A percentile compares a stretch with the other conserved stretches of the same genome.
phyloP scores from a whole-genome alignment of 805 yeast genomes.

The Ogataea minuta region DNA sequence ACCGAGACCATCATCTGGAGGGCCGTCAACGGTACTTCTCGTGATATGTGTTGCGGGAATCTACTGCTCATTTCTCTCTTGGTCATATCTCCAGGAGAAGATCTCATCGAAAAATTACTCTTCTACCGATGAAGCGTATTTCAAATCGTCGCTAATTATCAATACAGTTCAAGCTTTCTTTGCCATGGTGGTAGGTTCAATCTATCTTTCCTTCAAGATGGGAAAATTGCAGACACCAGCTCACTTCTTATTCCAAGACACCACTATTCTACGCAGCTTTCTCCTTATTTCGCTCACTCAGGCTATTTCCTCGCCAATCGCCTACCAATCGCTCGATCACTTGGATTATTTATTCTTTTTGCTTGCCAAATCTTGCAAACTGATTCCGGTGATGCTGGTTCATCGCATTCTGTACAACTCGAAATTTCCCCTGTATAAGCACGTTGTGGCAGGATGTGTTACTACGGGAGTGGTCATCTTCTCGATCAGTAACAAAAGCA shows the following conservation, averaged over 20 bases:
- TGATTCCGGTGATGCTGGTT: slow-evolving; percentile 90
- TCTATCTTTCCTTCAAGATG: slow-evolving; percentile 46
- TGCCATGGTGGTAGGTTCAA: slow-evolving; percentile 67
- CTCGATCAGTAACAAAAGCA: slow-evolving; percentile 40
- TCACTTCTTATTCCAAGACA: slow-evolving; percentile 35
- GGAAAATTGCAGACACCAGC: slow-evolving; percentile 32
- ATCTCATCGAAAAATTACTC: slow-evolving; percentile 77
- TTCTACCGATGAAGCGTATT: slow-evolving; percentile 32
- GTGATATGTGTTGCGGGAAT: slow-evolving; percentile 56
- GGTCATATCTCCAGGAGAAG: slow-evolving; percentile 93
- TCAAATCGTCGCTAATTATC: slow-evolving; percentile 77
- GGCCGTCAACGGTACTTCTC: slow-evolving; percentile 13
- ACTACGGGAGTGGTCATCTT: slow-evolving; percentile 82
- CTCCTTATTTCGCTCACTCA: slow-evolving; percentile 66
- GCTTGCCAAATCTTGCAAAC: slow-evolving; percentile 88
- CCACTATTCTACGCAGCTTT: slow-evolving; percentile 36
- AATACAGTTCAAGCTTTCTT: slow-evolving; percentile 71
- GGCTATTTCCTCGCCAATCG: slow-evolving; percentile 79
- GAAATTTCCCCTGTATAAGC: slow-evolving; percentile 71
- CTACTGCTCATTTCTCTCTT: slow-evolving; percentile 80
- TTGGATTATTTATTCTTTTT: slow-evolving; percentile 84
- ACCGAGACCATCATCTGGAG: background rate
- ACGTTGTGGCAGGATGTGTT: slow-evolving; percentile 71
- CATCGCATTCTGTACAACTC: slow-evolving; percentile 71
- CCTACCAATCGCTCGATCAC: slow-evolving; percentile 72